Evolutionary conservation across 1,139 yeast genomes (phyloP).

Genomic region (Candida pseudoviswanathii): DNA sequence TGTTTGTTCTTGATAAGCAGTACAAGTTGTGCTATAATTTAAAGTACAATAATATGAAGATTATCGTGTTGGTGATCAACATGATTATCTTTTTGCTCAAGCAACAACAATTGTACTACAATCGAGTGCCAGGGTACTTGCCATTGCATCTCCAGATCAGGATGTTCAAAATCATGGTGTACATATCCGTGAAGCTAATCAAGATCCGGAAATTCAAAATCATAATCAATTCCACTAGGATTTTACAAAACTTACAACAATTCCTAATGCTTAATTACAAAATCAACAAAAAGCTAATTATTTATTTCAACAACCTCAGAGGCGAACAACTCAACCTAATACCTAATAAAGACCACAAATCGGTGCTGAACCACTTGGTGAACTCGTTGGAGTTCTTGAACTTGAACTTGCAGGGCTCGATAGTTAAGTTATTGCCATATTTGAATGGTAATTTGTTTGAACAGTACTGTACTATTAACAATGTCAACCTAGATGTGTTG

Average conservation of each 20-base stretch:
- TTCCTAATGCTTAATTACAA: conserved; percentile 40
- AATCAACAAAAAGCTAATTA: conserved; percentile 41
- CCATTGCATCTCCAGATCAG: conserved; percentile 10
- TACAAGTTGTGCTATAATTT: conserved; percentile 16
- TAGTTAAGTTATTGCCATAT: conserved; percentile 34
- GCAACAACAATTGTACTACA: conserved; percentile 14
- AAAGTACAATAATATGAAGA: conserved; percentile 14
- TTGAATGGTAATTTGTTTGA: conserved; percentile 44
- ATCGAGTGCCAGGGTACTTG: conserved; percentile 3
- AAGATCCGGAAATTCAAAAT: conserved; percentile 29
- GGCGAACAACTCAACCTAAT: conserved; percentile 27
- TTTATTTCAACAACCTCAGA: conserved; percentile 33
- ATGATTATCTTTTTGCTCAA: conserved; percentile 30
- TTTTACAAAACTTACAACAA: conserved; percentile 26
- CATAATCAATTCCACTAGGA: conserved; percentile 27
- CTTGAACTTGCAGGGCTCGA: conserved; percentile 30
- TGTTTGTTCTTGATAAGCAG: conserved; percentile 19
- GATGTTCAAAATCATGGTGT: conserved; percentile 34
- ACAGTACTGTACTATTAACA: conserved; percentile 43
- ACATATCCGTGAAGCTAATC: conserved; percentile 33
- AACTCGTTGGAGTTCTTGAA: conserved; percentile 29
- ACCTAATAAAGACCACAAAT: conserved; percentile 12
- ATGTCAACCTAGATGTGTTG: conserved; percentile 26
- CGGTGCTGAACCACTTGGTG: conserved; percentile 16
- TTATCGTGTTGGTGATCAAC: conserved; percentile 22